phyloP scores from a whole-genome alignment of 768 basidiomycete species.

The Suillus americanus region DNA sequence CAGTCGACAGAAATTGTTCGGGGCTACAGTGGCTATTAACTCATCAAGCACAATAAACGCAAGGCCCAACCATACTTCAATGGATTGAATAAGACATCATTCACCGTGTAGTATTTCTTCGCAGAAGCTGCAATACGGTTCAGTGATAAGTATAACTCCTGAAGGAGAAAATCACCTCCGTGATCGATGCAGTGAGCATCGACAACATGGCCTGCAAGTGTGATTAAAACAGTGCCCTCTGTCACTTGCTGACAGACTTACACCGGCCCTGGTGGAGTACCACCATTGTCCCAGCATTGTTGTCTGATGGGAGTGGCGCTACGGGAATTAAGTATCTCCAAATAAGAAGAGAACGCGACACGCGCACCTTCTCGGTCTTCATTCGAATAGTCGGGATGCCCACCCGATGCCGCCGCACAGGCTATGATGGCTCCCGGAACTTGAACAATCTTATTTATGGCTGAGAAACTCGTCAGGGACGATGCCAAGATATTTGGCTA shows the following conservation, averaged over 20 bases:
- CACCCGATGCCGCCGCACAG: constrained; percentile 47
- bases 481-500: not conserved
- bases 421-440: constrained; percentile 39
- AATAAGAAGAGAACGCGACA: not conserved
- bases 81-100: constrained; percentile 57
- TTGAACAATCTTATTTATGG: constrained; percentile 54
- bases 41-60: constrained; percentile 7
- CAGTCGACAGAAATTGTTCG: constrained; percentile 44
- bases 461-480: constrained; percentile 28
- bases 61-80: constrained; percentile 35
- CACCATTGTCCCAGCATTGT: constrained; percentile 46
- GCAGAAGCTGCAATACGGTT: constrained; percentile 13
- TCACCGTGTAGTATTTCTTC: constrained; percentile 52
- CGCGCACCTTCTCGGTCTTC: constrained; percentile 9
- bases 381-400: constrained; percentile 35
- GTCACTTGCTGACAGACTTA: constrained; percentile 8
- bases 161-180: not conserved
- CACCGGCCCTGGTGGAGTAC: constrained; percentile 36
- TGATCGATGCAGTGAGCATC: constrained; percentile 3
- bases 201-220: not conserved
- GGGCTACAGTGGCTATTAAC: constrained; percentile 28
- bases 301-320: constrained; percentile 44
- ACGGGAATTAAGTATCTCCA: not conserved
- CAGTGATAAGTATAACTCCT: not conserved
- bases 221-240: not conserved